Evolutionary conservation across 1,284 basidiomycete species (phyloP).

Genomic region (Pascua guehoae): DNA sequence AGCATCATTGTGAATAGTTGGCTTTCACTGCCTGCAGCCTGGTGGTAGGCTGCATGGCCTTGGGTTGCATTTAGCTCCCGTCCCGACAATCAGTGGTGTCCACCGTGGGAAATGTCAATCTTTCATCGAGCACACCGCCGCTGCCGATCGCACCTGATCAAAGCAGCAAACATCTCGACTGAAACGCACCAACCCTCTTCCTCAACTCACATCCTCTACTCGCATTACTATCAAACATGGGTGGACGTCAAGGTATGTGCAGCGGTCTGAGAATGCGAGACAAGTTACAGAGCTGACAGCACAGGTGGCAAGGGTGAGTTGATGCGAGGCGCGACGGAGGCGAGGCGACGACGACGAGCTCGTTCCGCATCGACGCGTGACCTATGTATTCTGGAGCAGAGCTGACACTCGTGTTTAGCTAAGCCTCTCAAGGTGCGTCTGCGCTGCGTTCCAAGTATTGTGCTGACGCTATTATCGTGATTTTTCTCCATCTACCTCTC

Average conservation of each 20-base stretch:
- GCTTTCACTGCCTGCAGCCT: no score
- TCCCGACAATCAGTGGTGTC: no score
- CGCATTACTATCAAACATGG: constrained; percentile 16
- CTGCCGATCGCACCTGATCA: neutral
- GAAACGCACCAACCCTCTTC: neutral
- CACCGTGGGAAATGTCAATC: neutral
- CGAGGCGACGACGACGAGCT: no score
- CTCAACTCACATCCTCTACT: neutral
- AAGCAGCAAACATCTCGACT: neutral
- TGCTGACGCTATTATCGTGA: neutral
- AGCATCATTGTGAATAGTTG: neutral
- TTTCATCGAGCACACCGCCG: neutral
- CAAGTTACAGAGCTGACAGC: neutral
- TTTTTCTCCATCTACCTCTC: neutral
- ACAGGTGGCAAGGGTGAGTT: constrained; percentile 11
- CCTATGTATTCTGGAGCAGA: neutral
- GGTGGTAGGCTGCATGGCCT: no score
- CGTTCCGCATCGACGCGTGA: neutral
- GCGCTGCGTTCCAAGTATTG: neutral
- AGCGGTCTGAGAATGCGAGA: neutral
- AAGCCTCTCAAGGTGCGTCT: constrained; percentile 26
- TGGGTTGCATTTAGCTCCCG: neutral
- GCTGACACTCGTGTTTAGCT: constrained; percentile 9
- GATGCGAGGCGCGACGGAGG: neutral
- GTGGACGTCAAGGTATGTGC: constrained; percentile 18